phyloP scores from a whole-genome alignment of 1,284 basidiomycete species.

The Melampsora abietis-canadensis region DNA sequence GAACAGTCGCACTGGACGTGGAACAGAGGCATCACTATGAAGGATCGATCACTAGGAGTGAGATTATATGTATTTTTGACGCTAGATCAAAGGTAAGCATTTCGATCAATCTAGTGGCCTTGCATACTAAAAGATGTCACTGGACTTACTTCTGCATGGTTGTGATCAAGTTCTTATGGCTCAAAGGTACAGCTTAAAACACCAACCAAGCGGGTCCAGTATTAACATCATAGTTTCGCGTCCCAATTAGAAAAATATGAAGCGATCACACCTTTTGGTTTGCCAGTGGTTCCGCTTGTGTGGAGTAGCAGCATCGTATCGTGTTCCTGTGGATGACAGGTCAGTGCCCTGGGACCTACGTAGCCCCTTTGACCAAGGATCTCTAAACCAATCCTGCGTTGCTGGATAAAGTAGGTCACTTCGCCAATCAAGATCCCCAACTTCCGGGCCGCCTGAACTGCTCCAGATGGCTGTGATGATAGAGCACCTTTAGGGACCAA shows the following conservation, averaged over 20 bases:
- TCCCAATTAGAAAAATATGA: not conserved
- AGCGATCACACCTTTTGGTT: constrained; percentile 53
- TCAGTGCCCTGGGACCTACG: not conserved
- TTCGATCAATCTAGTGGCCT: no score
- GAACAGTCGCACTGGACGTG: constrained; percentile 58
- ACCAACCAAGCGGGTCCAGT: not conserved
- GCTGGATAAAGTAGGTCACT: constrained; percentile 11
- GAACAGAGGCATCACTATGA: constrained; percentile 67
- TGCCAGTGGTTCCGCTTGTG: constrained; percentile 65
- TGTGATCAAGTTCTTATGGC: constrained; percentile 62
- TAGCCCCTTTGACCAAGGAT: not conserved
- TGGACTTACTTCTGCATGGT: constrained; percentile 59
- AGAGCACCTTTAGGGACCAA: constrained; percentile 28
- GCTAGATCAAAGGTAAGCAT: constrained; percentile 3
- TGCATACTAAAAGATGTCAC: constrained; percentile 30
- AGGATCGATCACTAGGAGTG: constrained; percentile 55
- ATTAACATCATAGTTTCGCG: not conserved
- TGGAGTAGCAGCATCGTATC: constrained; percentile 51
- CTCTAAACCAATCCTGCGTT: constrained; percentile 6
- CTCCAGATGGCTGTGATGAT: constrained; percentile 20
- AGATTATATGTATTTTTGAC: constrained; percentile 63
- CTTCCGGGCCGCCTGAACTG: constrained; percentile 30
- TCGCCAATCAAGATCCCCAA: constrained; percentile 30
- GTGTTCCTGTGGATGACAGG: constrained; percentile 9
- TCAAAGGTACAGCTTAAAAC: constrained; percentile 62